phyloP scores from a whole-genome alignment of 2,329 filamentous ascomycete genomes.

The Colletotrichum costaricense region DNA sequence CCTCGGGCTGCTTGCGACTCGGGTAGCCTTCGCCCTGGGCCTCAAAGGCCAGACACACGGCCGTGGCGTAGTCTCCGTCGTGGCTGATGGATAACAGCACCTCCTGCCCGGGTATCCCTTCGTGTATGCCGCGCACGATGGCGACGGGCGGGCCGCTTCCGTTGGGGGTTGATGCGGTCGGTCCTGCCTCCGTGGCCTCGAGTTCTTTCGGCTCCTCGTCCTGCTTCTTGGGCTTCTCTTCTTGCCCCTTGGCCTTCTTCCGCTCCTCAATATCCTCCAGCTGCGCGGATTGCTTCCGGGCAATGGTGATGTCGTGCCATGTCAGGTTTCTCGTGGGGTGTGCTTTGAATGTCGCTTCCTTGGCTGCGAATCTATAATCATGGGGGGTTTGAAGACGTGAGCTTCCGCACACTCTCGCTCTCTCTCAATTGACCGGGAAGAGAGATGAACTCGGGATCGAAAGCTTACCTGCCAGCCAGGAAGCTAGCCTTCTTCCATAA shows the following conservation, averaged over 20 bases:
- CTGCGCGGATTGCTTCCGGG: constrained; percentile 32
- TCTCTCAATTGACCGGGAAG: background rate
- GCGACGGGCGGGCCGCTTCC: constrained; percentile 58
- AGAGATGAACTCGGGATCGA: background rate
- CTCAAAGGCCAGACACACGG: constrained; percentile 69
- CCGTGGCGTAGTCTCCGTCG: constrained; percentile 84
- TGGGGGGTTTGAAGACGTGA: background rate
- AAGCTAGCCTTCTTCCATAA: constrained; percentile 53
- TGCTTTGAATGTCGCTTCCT: constrained; percentile 81
- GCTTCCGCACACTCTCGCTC: too few relatives aligned
- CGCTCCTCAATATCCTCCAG: background rate
- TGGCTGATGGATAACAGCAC: constrained; percentile 87
- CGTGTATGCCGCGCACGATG: constrained; percentile 48
- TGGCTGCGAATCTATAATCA: constrained; percentile 72
- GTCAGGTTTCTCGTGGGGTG: constrained; percentile 68
- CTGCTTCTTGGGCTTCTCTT: too few relatives aligned
- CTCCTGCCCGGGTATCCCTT: constrained; percentile 55
- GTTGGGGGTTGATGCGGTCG: background rate
- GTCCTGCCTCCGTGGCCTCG: constrained; percentile 36
- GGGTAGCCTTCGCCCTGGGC: too few relatives aligned
- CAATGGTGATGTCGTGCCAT: constrained; percentile 70
- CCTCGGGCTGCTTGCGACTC: too few relatives aligned
- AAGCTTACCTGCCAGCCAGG: constrained; percentile 57
- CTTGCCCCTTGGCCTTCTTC: background rate
- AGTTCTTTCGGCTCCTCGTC: background rate